Evolutionary conservation across 305 asterid species (phyloP).

Genomic region (Withania somnifera): DNA sequence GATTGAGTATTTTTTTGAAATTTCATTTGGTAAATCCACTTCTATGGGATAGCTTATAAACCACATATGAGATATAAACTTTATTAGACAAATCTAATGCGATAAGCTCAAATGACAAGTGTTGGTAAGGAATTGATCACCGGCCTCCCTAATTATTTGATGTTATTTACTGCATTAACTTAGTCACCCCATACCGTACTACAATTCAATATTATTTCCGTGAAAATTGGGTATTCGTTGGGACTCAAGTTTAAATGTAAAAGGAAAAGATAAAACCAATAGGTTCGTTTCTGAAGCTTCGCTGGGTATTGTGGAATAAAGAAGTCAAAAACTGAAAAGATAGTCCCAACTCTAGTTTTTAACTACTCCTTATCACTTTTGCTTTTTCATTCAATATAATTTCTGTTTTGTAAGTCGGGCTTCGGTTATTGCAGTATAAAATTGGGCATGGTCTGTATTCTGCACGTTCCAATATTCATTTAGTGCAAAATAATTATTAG

Average conservation of each 20-base stretch:
- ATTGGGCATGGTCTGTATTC: neutral
- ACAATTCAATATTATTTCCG: too few species aligned
- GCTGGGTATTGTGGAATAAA: neutral
- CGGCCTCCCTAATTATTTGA: too few species aligned
- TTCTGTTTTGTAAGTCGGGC: neutral
- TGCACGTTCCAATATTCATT: neutral
- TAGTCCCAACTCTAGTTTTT: neutral
- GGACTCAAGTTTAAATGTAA: neutral
- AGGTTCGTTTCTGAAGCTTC: neutral
- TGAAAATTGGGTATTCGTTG: neutral
- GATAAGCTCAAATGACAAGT: too few species aligned
- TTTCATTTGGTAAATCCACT: too few species aligned
- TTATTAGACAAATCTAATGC: neutral
- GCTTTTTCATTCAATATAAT: neutral
- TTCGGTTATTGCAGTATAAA: neutral
- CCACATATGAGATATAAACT: rapidly evolving
- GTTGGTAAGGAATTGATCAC: too few species aligned
- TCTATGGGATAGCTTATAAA: neutral
- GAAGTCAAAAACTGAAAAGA: neutral
- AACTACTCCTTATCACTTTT: neutral
- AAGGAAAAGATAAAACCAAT: neutral
- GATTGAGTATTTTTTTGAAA: too few species aligned
- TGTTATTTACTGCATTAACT: too few species aligned
- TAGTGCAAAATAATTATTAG: neutral
- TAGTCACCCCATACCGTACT: too few species aligned